Evolutionary conservation across 108 stramenopile species (phyloP).

Genomic region (Skeletonema marinoi): DNA sequence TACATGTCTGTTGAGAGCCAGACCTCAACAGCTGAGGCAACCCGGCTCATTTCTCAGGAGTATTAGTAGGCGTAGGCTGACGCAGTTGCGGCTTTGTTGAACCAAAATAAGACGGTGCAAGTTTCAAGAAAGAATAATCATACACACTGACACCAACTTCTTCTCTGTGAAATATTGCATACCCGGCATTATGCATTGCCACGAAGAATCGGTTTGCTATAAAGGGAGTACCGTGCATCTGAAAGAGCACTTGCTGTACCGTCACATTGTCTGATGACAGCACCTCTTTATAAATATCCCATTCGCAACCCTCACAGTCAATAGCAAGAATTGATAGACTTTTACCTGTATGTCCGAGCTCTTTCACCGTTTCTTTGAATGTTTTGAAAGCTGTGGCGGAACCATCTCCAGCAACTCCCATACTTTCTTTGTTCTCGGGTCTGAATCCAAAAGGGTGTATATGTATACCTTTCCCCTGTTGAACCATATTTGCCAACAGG

Average conservation of each 20-base stretch:
- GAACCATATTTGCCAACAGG: background rate
- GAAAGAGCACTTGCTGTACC: conserved; percentile 45
- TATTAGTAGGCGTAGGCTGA: background rate
- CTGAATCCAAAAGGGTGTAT: conserved; percentile 62
- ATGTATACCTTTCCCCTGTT: conserved; percentile 26
- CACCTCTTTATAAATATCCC: conserved; percentile 29
- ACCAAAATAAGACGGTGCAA: conserved; percentile 24
- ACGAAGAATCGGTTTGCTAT: conserved; percentile 50
- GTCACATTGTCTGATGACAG: conserved; percentile 22
- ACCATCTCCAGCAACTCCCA: background rate
- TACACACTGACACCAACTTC: conserved; percentile 26
- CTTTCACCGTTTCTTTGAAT: conserved; percentile 46
- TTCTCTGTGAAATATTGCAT: conserved; percentile 64
- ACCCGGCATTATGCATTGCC: conserved; percentile 44
- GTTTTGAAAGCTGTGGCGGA: conserved; percentile 42
- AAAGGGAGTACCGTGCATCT: conserved; percentile 42
- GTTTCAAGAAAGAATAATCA: conserved; percentile 35
- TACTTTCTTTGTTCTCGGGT: conserved; percentile 26
- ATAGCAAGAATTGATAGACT: conserved; percentile 60
- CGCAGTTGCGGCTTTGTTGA: background rate
- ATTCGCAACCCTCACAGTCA: conserved; percentile 77
- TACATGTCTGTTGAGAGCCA: too few relatives aligned
- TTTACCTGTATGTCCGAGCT: conserved; percentile 59
- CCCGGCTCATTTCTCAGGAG: too few relatives aligned
- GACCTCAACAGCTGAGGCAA: too few relatives aligned